Evolutionary conservation across 352 stramenopile species (phyloP), one percentile per base, ranked within the genome.

Genomic region (Pythium rishiriense): DNA sequence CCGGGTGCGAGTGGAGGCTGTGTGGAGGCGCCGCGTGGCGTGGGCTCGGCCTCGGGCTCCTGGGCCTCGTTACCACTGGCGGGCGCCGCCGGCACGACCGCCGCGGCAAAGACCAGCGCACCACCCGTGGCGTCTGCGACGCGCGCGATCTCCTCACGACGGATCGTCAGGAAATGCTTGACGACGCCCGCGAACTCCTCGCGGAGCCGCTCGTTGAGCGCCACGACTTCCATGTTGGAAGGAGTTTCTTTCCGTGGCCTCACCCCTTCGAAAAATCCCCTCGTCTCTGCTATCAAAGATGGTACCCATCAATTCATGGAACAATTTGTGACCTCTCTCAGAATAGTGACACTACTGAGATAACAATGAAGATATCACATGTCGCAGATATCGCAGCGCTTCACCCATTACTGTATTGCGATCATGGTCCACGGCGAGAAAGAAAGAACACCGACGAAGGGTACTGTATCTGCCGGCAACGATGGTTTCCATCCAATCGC

Each of bases 181-280:
- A 90, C 59, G 35, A 93, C 68, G 52, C 72, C 58, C 58, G 81
- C 73, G 68, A 91, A 93, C 66, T 74, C 70, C 26, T 66, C 58
- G 24, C 84, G 84, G 37, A 93, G 78, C 58, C 79, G 69, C 71
- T 88, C 77, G 61, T 93, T 91, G 1, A 93, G 75, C 67, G 62
- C 62, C 21, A 87, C 72, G 46, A 87, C 50, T 31, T 91, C 80
- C 83, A 91, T 91, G 17, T 64, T 81, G 33, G 33, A 14, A 3
- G 10, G 33, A 9, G 19, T 43, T 43, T 17, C n/a, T n/a, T n/a
- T n/a, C n/a, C n/a, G n/a, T n/a, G n/a, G n/a, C n/a, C n/a, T n/a
- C n/a, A n/a, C n/a, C n/a, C n/a, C n/a, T n/a, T n/a, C n/a, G n/a
- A n/a, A n/a, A n/a, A n/a, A n/a, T n/a, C n/a, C n/a, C n/a, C n/a